Evolutionary conservation across 2,329 filamentous ascomycete genomes (phyloP).

Genomic region (Seiridium unicorne): DNA sequence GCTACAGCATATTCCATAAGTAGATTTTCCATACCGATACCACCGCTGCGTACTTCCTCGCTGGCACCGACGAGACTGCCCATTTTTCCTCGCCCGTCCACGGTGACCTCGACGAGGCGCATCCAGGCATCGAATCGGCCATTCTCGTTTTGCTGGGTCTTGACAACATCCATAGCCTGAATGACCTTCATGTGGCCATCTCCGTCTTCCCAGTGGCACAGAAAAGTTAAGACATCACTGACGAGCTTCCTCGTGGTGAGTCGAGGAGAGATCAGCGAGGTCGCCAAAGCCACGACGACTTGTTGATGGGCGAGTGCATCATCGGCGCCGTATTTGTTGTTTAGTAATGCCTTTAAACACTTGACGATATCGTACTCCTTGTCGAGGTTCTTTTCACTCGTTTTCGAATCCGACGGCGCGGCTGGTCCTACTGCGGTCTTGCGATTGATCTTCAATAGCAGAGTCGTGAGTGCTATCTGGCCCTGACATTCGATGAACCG

Average conservation of each 20-base stretch:
- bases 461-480: slow-evolving; percentile 91
- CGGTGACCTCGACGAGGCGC: slow-evolving; percentile 94
- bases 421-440: slow-evolving; percentile 74
- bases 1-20: slow-evolving; percentile 98
- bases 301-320: slow-evolving; percentile 89
- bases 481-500: slow-evolving; percentile 96
- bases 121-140: slow-evolving; percentile 98
- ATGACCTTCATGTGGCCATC: slow-evolving; percentile 91
- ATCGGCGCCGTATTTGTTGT: slow-evolving; percentile 98
- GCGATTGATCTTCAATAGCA: slow-evolving; percentile 90
- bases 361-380: slow-evolving; percentile 97
- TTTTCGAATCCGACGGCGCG: slow-evolving; percentile 54
- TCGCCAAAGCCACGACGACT: slow-evolving; percentile 83
- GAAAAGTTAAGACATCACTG: slow-evolving; percentile 92
- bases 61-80: slow-evolving; percentile 95
- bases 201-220: slow-evolving; percentile 89
- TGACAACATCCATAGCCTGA: slow-evolving; percentile 89
- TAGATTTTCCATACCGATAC: slow-evolving; percentile 97
- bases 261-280: slow-evolving; percentile 82
- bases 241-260: slow-evolving; percentile 91
- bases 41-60: slow-evolving; percentile 91
- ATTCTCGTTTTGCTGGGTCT: slow-evolving; percentile 83
- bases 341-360: slow-evolving; percentile 95
- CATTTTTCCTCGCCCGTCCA: slow-evolving; percentile 98
- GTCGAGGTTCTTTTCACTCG: slow-evolving; percentile 77